Evolutionary conservation across 805 yeast species (phyloP), one percentile per base, ranked within the genome.

Genomic region (Saccharomyces mikatae): DNA sequence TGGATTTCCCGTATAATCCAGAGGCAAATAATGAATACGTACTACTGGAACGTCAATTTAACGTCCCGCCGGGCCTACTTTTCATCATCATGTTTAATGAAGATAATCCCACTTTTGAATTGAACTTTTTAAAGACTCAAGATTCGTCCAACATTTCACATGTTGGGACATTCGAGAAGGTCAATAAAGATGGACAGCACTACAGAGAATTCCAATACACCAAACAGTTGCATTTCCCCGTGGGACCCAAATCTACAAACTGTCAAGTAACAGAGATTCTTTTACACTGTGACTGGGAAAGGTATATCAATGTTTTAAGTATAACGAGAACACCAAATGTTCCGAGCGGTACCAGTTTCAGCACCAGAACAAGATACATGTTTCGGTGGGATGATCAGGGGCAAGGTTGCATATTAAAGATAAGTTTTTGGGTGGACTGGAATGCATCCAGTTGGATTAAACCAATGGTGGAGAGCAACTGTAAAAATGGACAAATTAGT

Each of bases 181-280:
- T 60, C 3, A 70, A 74, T 41, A 75, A 72, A 27, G 75, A 76
- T 9, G 78, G 75, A 3, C 68, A 69, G 26, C 68, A 72, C 48
- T 77, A 72, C 48, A 71, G 95, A 52, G 67, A 72, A 3, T 91
- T 80, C 65, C 76, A 79, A 4, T 94, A 91, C 69, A 78, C 80
- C 50, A 88, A 88, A 69, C 89, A 86, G 0, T 75, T 94, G 54
- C 82, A 83, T 52, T 90, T 80, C 52, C 80, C 96, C 0, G 82
- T 94, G 41, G 99, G 99, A 0, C 99, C 99, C 11, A 90, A 89
- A 62, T 89, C 92, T 26, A 91, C 99, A 2, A 82, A 78, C 54
- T 88, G 96, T 66, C 56, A 72, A n/a, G 82, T 80, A 14, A 71
- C 69, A 2, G 97, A 90, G 61, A 72, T 76, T 0, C 75, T 87